Base-by-base conservation (phyloP, 2,329 filamentous ascomycete species). In the Aphanocladium album region DNA sequence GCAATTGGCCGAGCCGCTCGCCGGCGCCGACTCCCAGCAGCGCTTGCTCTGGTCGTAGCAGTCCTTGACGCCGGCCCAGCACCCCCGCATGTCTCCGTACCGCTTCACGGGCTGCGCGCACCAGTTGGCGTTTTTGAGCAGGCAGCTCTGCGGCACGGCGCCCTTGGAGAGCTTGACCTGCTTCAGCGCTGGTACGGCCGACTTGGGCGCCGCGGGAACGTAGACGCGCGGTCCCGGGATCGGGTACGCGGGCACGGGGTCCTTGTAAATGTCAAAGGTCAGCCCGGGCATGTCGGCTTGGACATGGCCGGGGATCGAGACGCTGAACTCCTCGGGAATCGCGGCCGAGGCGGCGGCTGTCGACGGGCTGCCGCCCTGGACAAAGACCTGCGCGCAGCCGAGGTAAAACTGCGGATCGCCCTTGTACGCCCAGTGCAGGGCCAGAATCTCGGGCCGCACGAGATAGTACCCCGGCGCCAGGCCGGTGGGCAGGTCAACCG, bases 41-140 rank as follows among this genome's bases (percentile, higher is more conserved):
- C 65, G 69, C 2, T 80, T 72, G 33, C 75, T 73, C 74, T 91
- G 86, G 27, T 72, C 69, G 77, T 80, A 91, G 78, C 86, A 88
- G 53, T 77, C 70, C 41, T 76, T 71, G 12, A 79, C 78, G 2
- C 79, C 74, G 60, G 76, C 77, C 83, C 85, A 90, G 77, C 89
- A 91, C 16, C 80, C 80, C 1, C 69, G 69, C 68, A 85, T 78
- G 49, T 76, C 75, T 5, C 73, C 75, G 74, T 88, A 90, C 9
- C 73, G 67, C 0, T 81, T 71, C 1, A 90, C 78, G 68, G 89
- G 81, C 62, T 80, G 76, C 56, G 81, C 87, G 72, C 86, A 89
- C 88, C 88, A 91, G 75, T 91, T 90, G 62, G 77, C 88, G 69
- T 89, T 90, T 68, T 85, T 83, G 62, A 87, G 68, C 41, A 89